phyloP scores from a whole-genome alignment of 345 rosid genomes.

The Eucalyptus decipiens region DNA sequence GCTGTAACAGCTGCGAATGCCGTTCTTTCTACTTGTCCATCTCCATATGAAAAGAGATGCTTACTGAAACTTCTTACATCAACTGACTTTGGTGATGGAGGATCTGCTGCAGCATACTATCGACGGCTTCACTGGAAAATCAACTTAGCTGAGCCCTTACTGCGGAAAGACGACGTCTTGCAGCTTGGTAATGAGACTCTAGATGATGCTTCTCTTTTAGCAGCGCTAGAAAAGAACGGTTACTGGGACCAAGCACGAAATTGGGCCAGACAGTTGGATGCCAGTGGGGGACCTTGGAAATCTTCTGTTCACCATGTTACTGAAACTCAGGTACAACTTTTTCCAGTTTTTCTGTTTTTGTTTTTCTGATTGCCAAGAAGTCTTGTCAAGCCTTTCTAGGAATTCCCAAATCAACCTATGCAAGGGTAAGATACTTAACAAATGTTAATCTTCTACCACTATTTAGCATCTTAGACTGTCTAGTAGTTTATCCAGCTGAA shows the following conservation, averaged over 20 bases:
- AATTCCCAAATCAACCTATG: not conserved
- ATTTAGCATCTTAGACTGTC: not conserved
- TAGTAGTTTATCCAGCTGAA: not conserved
- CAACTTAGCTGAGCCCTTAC: constrained; percentile 82
- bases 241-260: constrained; percentile 97
- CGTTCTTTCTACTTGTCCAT: constrained; percentile 77
- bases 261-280: constrained; percentile 98
- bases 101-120: constrained; percentile 64
- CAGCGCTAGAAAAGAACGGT: constrained; percentile 71
- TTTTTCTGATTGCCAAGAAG: not conserved
- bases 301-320: constrained; percentile 83
- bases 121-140: constrained; percentile 85
- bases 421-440: not conserved
- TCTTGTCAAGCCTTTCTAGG: not conserved
- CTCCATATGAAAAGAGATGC: constrained; percentile 96
- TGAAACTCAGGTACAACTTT: constrained; percentile 72
- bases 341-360: not conserved
- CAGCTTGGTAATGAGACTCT: constrained; percentile 77
- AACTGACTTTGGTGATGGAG: constrained; percentile 95
- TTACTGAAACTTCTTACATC: constrained; percentile 84
- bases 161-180: constrained; percentile 54
- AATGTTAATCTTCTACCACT: not conserved
- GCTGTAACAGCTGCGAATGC: constrained; percentile 94
- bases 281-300: constrained; percentile 79
- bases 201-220: constrained; percentile 84